These are phyloP conservation scores for Mycena rebaudengoi DNA, from an alignment of 768 basidiomycete species.

Conservation along the genomic window DNA sequence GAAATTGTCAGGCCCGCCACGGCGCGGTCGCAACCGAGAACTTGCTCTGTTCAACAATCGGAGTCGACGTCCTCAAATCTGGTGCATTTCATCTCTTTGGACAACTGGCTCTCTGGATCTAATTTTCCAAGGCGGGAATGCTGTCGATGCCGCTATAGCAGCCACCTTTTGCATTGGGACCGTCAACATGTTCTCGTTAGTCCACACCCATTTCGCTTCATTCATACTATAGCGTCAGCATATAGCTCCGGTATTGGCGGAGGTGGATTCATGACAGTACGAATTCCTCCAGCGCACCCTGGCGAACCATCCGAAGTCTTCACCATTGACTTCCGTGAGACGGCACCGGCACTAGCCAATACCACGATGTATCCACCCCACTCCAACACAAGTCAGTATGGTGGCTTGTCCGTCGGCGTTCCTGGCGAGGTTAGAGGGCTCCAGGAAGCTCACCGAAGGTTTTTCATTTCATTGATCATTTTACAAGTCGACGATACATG, in stretches of 20 bases:
- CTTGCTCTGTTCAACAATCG: slow-evolving; percentile 84
- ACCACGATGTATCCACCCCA: slow-evolving; percentile 77
- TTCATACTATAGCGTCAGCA: slow-evolving; percentile 6
- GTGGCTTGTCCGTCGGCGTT: slow-evolving; percentile 89
- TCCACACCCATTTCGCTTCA: slow-evolving; percentile 23
- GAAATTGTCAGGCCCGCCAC: slow-evolving; percentile 66
- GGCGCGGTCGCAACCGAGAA: slow-evolving; percentile 95
- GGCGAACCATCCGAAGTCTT: slow-evolving; percentile 64
- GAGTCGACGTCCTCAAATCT: slow-evolving; percentile 73
- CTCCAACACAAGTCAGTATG: slow-evolving; percentile 63
- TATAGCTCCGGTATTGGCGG: slow-evolving; percentile 84
- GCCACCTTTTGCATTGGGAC: slow-evolving; percentile 83
- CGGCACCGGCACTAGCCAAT: slow-evolving; percentile 77
- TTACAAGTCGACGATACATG: no score
- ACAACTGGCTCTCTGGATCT: background rate
- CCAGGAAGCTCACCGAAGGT: slow-evolving; percentile 82
- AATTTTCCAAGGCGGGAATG: slow-evolving; percentile 75
- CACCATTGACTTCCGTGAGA: slow-evolving; percentile 90
- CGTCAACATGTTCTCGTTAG: slow-evolving; percentile 91
- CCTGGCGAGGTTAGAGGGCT: slow-evolving; percentile 93
- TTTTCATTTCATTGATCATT: slow-evolving; percentile 79
- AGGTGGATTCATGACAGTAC: slow-evolving; percentile 87
- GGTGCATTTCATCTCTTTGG: background rate
- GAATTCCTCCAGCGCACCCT: slow-evolving; percentile 64
- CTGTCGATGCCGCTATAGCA: slow-evolving; percentile 87